Evolutionary conservation across 495 filamentous ascomycete genomes (phyloP).

Genomic region (Glarea lozoyensis): DNA sequence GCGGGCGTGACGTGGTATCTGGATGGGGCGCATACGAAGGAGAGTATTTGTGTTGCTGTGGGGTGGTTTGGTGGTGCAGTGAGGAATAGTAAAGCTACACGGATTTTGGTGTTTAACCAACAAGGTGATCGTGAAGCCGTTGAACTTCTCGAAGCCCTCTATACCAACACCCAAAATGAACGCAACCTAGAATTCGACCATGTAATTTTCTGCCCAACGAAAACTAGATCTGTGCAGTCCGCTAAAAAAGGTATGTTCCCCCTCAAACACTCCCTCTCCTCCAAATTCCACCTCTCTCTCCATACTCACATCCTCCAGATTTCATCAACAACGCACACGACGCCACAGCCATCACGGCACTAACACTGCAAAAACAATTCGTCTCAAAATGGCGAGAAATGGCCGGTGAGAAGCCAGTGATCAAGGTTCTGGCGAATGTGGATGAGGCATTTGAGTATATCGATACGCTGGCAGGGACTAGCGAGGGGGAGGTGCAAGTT

Average conservation of each 20-base stretch:
- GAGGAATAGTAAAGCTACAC: constrained; percentile 22
- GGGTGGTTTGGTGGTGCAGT: constrained; percentile 60
- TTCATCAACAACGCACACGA: constrained; percentile 71
- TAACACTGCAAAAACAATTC: constrained; percentile 68
- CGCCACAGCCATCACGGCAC: constrained; percentile 50
- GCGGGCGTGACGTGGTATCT: constrained; percentile 69
- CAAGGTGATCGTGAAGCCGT: constrained; percentile 75
- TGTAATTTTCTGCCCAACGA: constrained; percentile 83
- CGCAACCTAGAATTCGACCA: constrained; percentile 58
- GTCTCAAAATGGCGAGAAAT: constrained; percentile 63
- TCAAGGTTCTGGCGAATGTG: constrained; percentile 65
- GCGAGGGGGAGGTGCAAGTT: constrained; percentile 22
- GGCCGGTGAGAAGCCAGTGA: constrained; percentile 33
- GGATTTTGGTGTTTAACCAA: constrained; percentile 93
- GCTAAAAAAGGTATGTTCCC: too few species aligned
- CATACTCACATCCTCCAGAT: constrained; percentile 7
- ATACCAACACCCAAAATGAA: constrained; percentile 22
- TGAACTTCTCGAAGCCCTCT: constrained; percentile 58
- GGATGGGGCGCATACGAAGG: constrained; percentile 85
- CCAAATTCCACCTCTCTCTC: neutral
- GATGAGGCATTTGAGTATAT: constrained; percentile 76
- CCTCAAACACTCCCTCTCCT: too few species aligned
- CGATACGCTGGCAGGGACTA: constrained; percentile 36
- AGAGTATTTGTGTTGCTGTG: constrained; percentile 72
- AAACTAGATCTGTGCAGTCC: constrained; percentile 58